A percentile compares a stretch with the other conserved stretches of the same genome.
Conservation (phyloP, 805 yeast genomes). For the Metschnikowia noctiluminum region DNA sequence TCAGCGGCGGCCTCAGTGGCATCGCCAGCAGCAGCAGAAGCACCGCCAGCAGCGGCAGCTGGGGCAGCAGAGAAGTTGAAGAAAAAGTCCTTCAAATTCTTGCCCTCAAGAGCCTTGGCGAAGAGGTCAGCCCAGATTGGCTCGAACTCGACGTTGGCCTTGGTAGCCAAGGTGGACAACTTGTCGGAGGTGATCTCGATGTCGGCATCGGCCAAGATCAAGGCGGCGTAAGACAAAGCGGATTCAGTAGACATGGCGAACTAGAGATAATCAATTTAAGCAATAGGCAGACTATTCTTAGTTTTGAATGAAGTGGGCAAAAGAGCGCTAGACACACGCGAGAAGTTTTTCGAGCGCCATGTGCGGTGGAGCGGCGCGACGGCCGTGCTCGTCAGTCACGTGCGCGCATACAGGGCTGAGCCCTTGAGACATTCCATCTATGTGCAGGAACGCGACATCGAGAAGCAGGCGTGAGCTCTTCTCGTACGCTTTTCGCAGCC, state of each 20-base stretch:
- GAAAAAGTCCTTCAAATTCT: conserved; percentile 47
- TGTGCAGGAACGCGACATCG: no score
- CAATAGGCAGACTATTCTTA: conserved; percentile 49
- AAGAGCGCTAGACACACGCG: background rate
- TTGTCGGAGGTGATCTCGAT: conserved; percentile 45
- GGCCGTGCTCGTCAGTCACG: conserved; percentile 10
- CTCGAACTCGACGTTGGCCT: conserved; percentile 45
- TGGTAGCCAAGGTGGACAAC: conserved; percentile 37
- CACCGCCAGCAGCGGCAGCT: conserved; percentile 61
- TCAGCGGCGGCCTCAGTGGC: conserved; percentile 71
- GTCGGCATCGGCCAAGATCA: conserved; percentile 48
- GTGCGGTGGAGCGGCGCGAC: background rate
- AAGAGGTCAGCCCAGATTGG: conserved; percentile 46
- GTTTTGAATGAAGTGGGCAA: conserved; percentile 23
- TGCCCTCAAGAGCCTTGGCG: conserved; percentile 47
- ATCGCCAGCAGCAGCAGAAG: conserved; percentile 68
- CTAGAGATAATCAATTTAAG: conserved; percentile 51
- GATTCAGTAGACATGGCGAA: conserved; percentile 46
- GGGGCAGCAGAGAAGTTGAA: conserved; percentile 47
- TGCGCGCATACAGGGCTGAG: conserved; percentile 14
- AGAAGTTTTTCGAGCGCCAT: conserved; percentile 8
- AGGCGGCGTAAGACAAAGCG: conserved; percentile 49
- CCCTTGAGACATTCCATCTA: conserved; percentile 1
- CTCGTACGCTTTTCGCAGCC: no score
- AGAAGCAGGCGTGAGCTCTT: no score